Evolutionary conservation across 306 rosid genomes (phyloP).

Genomic region (Cyamopsis tetragonoloba): DNA sequence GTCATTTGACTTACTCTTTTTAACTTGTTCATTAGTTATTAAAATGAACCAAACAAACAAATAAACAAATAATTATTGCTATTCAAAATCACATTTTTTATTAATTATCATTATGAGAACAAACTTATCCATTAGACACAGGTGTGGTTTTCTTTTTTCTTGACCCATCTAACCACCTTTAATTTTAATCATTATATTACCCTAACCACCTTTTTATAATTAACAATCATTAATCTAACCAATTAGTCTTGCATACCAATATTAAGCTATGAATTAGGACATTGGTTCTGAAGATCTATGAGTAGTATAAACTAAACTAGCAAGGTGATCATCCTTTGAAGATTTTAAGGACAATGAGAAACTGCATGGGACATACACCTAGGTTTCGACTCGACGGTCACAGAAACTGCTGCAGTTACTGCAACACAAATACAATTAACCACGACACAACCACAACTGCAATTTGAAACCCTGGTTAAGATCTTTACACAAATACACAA

Average conservation of each 20-base stretch:
- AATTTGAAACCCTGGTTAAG: too few species aligned
- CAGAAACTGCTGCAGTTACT: too few species aligned
- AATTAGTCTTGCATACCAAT: neutral
- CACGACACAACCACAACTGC: too few species aligned
- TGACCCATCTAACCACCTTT: too few species aligned
- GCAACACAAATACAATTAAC: too few species aligned
- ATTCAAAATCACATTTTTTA: neutral
- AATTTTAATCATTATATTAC: too few species aligned
- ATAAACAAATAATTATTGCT: neutral
- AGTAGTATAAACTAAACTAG: neutral
- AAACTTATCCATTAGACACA: neutral
- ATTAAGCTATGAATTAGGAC: neutral
- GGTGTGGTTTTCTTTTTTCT: neutral
- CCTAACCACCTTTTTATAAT: too few species aligned
- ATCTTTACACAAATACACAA: too few species aligned
- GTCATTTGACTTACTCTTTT: neutral
- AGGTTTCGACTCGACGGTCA: too few species aligned
- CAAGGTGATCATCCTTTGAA: neutral
- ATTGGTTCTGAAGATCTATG: neutral
- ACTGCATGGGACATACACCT: too few species aligned
- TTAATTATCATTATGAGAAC: too few species aligned
- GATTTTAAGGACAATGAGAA: neutral
- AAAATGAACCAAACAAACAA: neutral
- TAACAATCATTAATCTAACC: neutral
- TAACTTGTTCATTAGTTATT: neutral